phyloP scores from a whole-genome alignment of 371 early-diverging fungal species.

The Saksenaea vasiformis region DNA sequence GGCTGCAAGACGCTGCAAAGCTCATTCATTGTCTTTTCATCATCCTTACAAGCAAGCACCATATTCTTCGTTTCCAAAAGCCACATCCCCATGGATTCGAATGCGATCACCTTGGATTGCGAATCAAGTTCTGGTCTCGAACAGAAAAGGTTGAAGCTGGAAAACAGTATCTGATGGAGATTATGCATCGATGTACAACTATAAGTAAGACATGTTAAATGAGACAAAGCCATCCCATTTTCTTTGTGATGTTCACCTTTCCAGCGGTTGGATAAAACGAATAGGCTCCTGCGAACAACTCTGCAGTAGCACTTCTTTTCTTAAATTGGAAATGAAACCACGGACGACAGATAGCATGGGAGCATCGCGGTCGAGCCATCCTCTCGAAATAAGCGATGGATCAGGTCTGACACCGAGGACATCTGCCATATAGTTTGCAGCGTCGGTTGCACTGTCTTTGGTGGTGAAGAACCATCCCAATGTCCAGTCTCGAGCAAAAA shows the following conservation, averaged over 20 bases:
- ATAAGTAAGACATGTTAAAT: neutral
- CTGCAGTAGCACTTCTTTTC: slow-evolving; percentile 46
- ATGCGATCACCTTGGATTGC: slow-evolving; percentile 68
- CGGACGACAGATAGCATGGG: slow-evolving; percentile 57
- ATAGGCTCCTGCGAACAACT: slow-evolving; percentile 21
- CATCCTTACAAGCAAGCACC: slow-evolving; percentile 10
- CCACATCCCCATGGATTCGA: slow-evolving; percentile 78
- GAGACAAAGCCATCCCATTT: neutral
- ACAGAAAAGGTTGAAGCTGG: slow-evolving; percentile 51
- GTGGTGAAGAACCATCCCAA: slow-evolving; percentile 41
- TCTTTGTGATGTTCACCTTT: slow-evolving; percentile 33
- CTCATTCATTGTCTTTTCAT: slow-evolving; percentile 10
- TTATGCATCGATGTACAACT: slow-evolving; percentile 13
- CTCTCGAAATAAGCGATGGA: slow-evolving; percentile 10
- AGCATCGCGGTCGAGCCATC: slow-evolving; percentile 41
- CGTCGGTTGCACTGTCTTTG: neutral
- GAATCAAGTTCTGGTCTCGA: slow-evolving; percentile 57
- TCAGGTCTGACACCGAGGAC: slow-evolving; percentile 21
- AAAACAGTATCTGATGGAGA: slow-evolving; percentile 50
- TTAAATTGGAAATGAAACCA: slow-evolving; percentile 55
- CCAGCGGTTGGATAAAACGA: slow-evolving; percentile 11
- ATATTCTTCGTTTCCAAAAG: slow-evolving; percentile 54
- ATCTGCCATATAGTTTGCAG: slow-evolving; percentile 8
- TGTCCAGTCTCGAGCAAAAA: slow-evolving; percentile 32
- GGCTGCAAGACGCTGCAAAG: slow-evolving; percentile 31